Base-by-base conservation (phyloP, 306 rosid genomes). In the Quercus mongolica region DNA sequence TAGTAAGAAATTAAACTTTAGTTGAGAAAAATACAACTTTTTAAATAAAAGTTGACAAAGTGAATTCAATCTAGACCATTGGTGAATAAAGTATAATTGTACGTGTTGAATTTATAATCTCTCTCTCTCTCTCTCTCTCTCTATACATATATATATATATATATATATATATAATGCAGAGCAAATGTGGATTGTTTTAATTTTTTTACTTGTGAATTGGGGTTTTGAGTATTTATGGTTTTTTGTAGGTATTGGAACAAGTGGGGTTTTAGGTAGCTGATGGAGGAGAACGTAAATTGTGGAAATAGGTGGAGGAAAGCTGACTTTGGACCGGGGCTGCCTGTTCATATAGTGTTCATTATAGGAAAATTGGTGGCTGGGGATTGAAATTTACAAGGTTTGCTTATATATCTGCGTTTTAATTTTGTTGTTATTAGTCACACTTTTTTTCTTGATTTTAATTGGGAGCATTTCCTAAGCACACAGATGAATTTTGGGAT, bases 261-360 rank as follows among this genome's bases (percentile, higher is more conserved):
- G 35, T 85, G 58, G 91, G 89, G 25, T 77, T 81, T 69, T 82
- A 44, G 74, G 80, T 56, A 20, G 78, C 78, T 71, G 86, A 85
- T 20, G 79, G 55, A 17, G 88, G 84, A 75, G 85, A 70, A 13
- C 86, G 94, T 95, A 90, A 85, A 84, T 74, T 90, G 69, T 88
- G 46, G 78, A 92, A 88, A 81, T 76, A 87, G 74, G 86, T 84
- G 55, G 91, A 90, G 87, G 98, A 94, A 94, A 86, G 82, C 88
- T 81, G 97, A 86, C 11, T 94, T 92, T 79, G 98, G 98, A 80
- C 98, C 97, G 1, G 92, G 85, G 71, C 75, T 63, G 71, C 89
- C 89, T 12, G 72, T 90, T 54, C 86, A 92, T 38, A 84, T 90
- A 2, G 85, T 89, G 69, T 94, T 90, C 76, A 11, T 92, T 74